phyloP scores from a whole-genome alignment of 2,329 filamentous ascomycete species.

The Fusarium sp. region DNA sequence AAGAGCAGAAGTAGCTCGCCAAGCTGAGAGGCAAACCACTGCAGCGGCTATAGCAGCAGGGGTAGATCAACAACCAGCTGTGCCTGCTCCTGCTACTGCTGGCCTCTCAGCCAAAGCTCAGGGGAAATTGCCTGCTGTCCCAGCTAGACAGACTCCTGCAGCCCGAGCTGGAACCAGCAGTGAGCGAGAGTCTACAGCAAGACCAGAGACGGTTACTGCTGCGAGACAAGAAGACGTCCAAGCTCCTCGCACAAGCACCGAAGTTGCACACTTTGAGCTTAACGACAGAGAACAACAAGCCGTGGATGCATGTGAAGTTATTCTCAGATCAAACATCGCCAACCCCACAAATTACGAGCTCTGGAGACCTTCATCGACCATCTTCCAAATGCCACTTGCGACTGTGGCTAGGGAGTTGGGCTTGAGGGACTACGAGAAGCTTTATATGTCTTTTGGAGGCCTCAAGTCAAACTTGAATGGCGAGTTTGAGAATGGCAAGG shows the following conservation, averaged over 20 bases:
- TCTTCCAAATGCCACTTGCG: constrained; percentile 13
- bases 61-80: background rate
- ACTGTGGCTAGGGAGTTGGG: background rate
- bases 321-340: background rate
- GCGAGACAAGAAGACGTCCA: background rate
- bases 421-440: background rate
- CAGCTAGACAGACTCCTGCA: background rate
- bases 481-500: background rate
- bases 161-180: background rate
- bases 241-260: too few species aligned
- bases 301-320: background rate
- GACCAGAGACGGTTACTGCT: background rate
- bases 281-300: background rate
- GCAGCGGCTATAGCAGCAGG: background rate
- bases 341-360: background rate
- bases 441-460: background rate
- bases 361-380: background rate
- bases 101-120: background rate
- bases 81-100: background rate
- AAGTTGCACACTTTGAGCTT: background rate
- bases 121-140: background rate
- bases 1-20: background rate
- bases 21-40: background rate
- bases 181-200: background rate
- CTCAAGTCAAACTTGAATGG: background rate